Conservation (phyloP, 768 basidiomycete species). For the Podaxis carcinomalis region DNA sequence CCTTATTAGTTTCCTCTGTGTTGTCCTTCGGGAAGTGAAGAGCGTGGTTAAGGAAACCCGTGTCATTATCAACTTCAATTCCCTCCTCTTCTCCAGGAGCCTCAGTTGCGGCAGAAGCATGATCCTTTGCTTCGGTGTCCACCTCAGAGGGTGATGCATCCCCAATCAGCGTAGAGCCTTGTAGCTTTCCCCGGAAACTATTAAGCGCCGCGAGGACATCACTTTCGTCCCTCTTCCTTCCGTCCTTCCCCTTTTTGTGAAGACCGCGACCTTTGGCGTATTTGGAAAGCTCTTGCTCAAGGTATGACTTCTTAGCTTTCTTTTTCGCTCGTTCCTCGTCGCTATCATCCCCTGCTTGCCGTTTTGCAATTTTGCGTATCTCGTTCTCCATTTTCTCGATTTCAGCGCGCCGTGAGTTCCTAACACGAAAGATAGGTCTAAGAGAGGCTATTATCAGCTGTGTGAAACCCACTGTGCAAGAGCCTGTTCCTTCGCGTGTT, state of each 20-base stretch:
- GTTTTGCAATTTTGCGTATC: constrained; percentile 71
- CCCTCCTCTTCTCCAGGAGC: constrained; percentile 38
- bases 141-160: constrained; percentile 10
- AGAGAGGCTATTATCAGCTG: not conserved
- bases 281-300: constrained; percentile 79
- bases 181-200: constrained; percentile 69
- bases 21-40: constrained; percentile 79
- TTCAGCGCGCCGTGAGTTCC: constrained; percentile 63
- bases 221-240: constrained; percentile 64
- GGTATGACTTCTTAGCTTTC: constrained; percentile 62
- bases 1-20: constrained; percentile 69
- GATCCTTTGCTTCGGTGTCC: constrained; percentile 19
- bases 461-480: constrained; percentile 46
- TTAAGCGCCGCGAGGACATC: constrained; percentile 65
- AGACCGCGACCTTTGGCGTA: constrained; percentile 66
- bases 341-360: constrained; percentile 49
- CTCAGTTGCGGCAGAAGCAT: constrained; percentile 15
- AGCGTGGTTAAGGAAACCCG: constrained; percentile 68
- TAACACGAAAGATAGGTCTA: constrained; percentile 21
- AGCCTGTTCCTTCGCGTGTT: constrained; percentile 69
- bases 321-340: constrained; percentile 61
- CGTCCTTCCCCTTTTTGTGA: constrained; percentile 43
- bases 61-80: constrained; percentile 77
- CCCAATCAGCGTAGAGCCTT: constrained; percentile 34
- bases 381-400: constrained; percentile 88